Conservation (phyloP, 352 stramenopile species). For the Pythium myriotylum region DNA sequence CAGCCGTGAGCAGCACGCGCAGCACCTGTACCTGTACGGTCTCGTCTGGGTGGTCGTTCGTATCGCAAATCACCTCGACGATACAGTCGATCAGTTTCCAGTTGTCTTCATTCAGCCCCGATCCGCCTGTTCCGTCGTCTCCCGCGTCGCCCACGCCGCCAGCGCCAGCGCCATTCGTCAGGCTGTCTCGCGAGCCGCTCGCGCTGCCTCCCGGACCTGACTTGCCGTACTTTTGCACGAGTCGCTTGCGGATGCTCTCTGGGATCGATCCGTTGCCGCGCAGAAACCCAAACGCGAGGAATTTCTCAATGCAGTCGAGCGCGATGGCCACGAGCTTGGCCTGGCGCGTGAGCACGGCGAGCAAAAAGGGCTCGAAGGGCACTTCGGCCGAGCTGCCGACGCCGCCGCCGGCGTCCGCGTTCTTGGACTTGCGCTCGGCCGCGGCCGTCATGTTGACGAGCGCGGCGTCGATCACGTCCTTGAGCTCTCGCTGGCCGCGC, state of each 20-base stretch:
- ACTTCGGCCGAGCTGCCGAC: slow-evolving; percentile 45
- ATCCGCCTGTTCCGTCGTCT: slow-evolving; percentile 11
- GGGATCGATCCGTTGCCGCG: slow-evolving; percentile 63
- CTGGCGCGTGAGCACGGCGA: slow-evolving; percentile 74
- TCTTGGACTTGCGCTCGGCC: slow-evolving; percentile 35
- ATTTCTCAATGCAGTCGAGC: slow-evolving; percentile 91
- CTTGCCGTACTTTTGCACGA: slow-evolving; percentile 60
- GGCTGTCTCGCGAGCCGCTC: slow-evolving; percentile 1
- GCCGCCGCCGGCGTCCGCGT: slow-evolving; percentile 10
- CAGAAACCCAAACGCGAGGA: slow-evolving; percentile 88
- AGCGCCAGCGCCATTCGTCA: slow-evolving; percentile 9
- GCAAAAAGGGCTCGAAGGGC: slow-evolving; percentile 74
- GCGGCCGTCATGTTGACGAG: slow-evolving; percentile 44
- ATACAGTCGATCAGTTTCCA: slow-evolving; percentile 88
- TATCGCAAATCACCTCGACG: slow-evolving; percentile 89
- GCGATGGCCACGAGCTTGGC: slow-evolving; percentile 78
- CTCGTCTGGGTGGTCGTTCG: slow-evolving; percentile 90
- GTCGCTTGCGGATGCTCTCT: slow-evolving; percentile 58
- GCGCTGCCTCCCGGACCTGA: slow-evolving; percentile 13
- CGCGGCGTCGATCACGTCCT: slow-evolving; percentile 65
- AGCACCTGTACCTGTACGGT: slow-evolving; percentile 93
- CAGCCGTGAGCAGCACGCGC: slow-evolving; percentile 89
- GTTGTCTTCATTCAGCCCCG: slow-evolving; percentile 49
- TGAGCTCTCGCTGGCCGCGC: slow-evolving; percentile 74
- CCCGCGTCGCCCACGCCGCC: slow-evolving; percentile 19